A percentile compares a stretch with the other conserved stretches of the same genome.
phyloP scores from a whole-genome alignment of 352 stramenopile genomes.

The Phytophthora brassicae region DNA sequence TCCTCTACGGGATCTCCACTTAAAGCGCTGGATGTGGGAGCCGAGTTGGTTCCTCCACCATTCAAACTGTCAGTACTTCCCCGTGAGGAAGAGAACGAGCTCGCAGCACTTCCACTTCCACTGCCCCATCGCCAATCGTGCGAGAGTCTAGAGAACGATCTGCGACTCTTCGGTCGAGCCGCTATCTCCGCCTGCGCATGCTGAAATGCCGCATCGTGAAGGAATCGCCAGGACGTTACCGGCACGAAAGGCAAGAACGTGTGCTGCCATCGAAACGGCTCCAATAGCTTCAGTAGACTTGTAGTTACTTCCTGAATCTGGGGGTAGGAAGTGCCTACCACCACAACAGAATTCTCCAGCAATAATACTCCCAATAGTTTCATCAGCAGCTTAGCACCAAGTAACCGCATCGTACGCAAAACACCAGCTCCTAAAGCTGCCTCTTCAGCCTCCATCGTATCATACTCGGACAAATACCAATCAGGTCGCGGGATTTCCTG shows the following conservation, averaged over 20 bases:
- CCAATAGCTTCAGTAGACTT: slow-evolving; percentile 66
- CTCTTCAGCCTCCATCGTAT: slow-evolving; percentile 51
- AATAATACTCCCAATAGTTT: slow-evolving; percentile 73
- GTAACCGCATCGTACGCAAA: slow-evolving; percentile 56
- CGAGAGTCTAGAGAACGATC: slow-evolving; percentile 56
- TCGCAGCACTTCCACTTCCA: slow-evolving; percentile 20
- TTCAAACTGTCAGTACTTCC: slow-evolving; percentile 31
- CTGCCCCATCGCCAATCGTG: slow-evolving; percentile 71
- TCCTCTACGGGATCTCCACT: slow-evolving; percentile 25
- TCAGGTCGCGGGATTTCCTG: slow-evolving; percentile 70
- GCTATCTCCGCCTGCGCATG: slow-evolving; percentile 56
- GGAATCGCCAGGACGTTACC: slow-evolving; percentile 69
- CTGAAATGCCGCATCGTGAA: slow-evolving; percentile 61
- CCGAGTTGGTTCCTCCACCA: slow-evolving; percentile 12
- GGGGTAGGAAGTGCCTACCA: slow-evolving; percentile 70
- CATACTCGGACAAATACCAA: slow-evolving; percentile 72
- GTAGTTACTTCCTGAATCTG: slow-evolving; percentile 77
- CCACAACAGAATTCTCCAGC: slow-evolving; percentile 74
- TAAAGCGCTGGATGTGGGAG: background rate
- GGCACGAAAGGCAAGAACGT: slow-evolving; percentile 78
- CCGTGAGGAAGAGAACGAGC: slow-evolving; percentile 29
- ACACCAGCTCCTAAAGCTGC: slow-evolving; percentile 39
- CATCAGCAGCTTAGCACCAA: slow-evolving; percentile 71
- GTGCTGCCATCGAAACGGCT: slow-evolving; percentile 84
- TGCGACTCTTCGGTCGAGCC: slow-evolving; percentile 54